Conservation (phyloP, 805 yeast species). For the Wickerhamiella musiphila region DNA sequence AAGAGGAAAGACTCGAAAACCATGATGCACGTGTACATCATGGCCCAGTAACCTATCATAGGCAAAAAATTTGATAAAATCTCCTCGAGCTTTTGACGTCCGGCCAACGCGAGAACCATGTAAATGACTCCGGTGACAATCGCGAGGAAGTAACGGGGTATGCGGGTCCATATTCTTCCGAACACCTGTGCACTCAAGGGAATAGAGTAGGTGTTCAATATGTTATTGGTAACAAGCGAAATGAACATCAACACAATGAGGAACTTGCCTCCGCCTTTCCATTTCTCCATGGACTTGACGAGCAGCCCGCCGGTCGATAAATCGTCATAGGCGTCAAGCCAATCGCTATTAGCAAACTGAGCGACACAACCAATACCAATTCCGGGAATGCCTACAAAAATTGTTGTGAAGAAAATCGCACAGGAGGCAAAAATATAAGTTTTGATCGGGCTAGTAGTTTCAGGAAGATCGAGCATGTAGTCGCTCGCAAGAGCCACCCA, state of each 20-base stretch:
- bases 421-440: constrained; percentile 46
- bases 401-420: constrained; percentile 53
- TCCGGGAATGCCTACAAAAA: constrained; percentile 62
- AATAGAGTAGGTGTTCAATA: constrained; percentile 64
- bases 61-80: constrained; percentile 72
- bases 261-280: constrained; percentile 69
- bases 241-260: constrained; percentile 50
- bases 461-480: constrained; percentile 69
- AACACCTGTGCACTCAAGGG: constrained; percentile 59
- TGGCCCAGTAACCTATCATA: constrained; percentile 83
- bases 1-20: constrained; percentile 59
- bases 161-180: constrained; percentile 30
- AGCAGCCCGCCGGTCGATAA: constrained; percentile 66
- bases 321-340: constrained; percentile 37
- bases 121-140: constrained; percentile 44
- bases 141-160: constrained; percentile 70
- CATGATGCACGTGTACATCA: constrained; percentile 57
- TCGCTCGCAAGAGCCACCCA: constrained; percentile 85
- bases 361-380: constrained; percentile 55
- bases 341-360: constrained; percentile 30
- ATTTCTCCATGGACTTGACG: constrained; percentile 42
- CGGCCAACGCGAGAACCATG: constrained; percentile 56
- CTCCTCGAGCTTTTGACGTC: constrained; percentile 51
- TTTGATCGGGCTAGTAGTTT: constrained; percentile 37
- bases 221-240: constrained; percentile 66